Conservation (phyloP, 176 grass and related monocot species). For the Cenchrus americanus region DNA sequence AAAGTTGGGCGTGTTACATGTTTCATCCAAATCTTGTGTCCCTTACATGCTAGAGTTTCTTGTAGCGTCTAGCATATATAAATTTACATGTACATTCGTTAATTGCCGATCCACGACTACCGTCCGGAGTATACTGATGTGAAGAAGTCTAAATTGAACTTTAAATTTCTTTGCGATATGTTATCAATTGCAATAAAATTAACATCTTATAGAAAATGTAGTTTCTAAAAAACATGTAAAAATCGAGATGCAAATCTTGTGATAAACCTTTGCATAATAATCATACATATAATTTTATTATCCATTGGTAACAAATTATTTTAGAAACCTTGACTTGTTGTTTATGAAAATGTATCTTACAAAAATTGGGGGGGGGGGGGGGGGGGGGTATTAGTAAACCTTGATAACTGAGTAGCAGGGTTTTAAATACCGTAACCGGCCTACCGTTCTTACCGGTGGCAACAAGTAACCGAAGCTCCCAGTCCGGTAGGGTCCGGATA, state of each 20-base stretch:
- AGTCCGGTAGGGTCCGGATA: no score
- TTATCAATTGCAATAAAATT: neutral
- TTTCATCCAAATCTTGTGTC: slow-evolving; percentile 13
- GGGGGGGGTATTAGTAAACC: neutral
- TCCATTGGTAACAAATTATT: neutral
- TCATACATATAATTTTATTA: neutral
- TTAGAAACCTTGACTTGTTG: neutral
- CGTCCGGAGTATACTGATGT: no score
- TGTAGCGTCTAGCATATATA: neutral
- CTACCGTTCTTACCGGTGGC: no score
- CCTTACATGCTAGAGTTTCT: neutral
- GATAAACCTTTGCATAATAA: neutral
- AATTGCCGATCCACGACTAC: no score
- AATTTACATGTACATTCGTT: no score
- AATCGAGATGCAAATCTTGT: neutral
- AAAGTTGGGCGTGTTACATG: neutral
- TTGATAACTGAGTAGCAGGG: neutral
- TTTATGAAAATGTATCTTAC: neutral
- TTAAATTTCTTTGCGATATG: neutral
- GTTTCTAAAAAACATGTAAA: no score
- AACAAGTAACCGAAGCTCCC: no score
- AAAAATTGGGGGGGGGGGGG: no score
- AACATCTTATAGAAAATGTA: neutral
- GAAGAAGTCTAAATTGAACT: no score
- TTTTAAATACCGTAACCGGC: no score